A percentile compares a stretch with the other conserved stretches of the same genome.
Conservation (phyloP, 1,284 basidiomycete species). For the Garcileccinum viscosum region DNA sequence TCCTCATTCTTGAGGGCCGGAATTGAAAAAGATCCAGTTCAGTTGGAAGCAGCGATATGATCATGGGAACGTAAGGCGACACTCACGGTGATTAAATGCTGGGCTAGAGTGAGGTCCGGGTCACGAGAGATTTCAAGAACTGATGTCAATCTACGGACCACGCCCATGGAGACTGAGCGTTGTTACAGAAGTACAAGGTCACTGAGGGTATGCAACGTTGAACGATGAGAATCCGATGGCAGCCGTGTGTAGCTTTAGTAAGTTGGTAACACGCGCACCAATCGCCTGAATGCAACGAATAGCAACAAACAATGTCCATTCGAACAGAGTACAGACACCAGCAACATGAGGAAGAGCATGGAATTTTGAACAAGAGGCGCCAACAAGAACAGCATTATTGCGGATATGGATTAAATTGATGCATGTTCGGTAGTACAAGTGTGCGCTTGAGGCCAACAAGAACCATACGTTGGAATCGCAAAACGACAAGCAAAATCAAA, state of each 20-base stretch:
- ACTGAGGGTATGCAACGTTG: neutral
- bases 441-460: constrained; percentile 39
- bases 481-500: constrained; percentile 36
- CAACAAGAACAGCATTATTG: constrained; percentile 8
- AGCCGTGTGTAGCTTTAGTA: neutral
- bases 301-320: neutral
- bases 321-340: neutral
- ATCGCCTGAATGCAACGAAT: neutral
- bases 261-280: neutral
- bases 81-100: constrained; percentile 62
- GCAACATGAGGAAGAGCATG: neutral
- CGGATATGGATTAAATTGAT: constrained; percentile 39
- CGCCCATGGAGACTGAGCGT: constrained; percentile 24
- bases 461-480: constrained; percentile 33
- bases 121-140: constrained; percentile 58
- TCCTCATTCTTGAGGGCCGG: constrained; percentile 62
- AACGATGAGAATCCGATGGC: neutral
- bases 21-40: constrained; percentile 19
- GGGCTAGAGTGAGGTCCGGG: constrained; percentile 52
- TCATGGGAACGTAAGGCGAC: constrained; percentile 30
- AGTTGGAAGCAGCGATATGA: neutral
- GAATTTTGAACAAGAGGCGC: constrained; percentile 17
- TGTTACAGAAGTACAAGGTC: constrained; percentile 6
- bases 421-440: constrained; percentile 40
- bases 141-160: constrained; percentile 30